Evolutionary conservation across 495 filamentous ascomycete genomes (phyloP).

Genomic region (Penicillium atrosanguineum): DNA sequence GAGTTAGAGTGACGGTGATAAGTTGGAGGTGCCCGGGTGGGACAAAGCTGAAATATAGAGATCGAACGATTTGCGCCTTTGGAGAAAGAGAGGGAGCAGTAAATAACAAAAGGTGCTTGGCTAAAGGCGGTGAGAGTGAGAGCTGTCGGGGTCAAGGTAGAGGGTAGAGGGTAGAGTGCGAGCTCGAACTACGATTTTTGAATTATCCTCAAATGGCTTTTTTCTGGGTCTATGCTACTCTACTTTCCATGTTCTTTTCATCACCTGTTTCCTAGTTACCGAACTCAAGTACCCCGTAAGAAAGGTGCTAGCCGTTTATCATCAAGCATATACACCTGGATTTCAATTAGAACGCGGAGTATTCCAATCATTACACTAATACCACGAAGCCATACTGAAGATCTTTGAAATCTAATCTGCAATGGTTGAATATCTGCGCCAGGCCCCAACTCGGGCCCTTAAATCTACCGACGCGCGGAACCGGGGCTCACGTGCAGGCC

Average conservation of each 20-base stretch:
- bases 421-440: not conserved
- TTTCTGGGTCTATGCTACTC: not conserved
- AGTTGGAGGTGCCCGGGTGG: not conserved
- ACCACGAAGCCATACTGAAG: not conserved
- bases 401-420: not conserved
- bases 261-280: not conserved
- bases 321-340: not conserved
- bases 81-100: not conserved
- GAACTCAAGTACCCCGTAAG: not conserved
- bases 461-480: constrained; percentile 13
- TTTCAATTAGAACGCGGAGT: not conserved
- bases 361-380: not conserved
- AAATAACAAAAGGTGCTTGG: constrained; percentile 13
- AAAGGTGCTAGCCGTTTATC: not conserved
- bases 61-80: not conserved
- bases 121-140: constrained; percentile 25
- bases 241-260: not conserved
- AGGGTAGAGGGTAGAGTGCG: not conserved
- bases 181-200: not conserved
- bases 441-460: constrained; percentile 3
- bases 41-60: not conserved
- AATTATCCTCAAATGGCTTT: not conserved
- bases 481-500: constrained; percentile 20
- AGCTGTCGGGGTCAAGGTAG: not conserved
- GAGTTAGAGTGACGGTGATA: not conserved